These are phyloP conservation scores for Raphanus raphanistrum DNA, from an alignment of 345 rosid genomes.

Conservation along the genomic window DNA sequence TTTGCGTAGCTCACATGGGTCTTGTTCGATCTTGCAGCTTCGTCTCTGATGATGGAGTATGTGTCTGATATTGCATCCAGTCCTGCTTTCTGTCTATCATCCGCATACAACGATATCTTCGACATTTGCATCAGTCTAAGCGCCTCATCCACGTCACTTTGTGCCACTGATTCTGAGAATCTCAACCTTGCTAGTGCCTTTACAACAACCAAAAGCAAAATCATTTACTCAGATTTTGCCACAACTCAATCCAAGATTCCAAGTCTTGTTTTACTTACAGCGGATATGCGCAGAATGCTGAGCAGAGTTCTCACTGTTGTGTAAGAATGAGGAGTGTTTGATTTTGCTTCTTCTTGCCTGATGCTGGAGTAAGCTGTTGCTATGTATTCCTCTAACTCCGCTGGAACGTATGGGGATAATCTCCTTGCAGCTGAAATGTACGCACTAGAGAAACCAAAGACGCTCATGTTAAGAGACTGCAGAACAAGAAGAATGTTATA, in stretches of 20 bases:
- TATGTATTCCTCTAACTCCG: too few species aligned
- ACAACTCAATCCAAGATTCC: not conserved
- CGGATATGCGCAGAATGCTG: too few species aligned
- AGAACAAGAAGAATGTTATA: not conserved
- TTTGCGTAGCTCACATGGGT: slow-evolving; percentile 80
- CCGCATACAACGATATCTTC: slow-evolving; percentile 89
- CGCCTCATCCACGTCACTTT: slow-evolving; percentile 98
- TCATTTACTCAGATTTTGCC: not conserved
- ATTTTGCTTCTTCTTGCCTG: too few species aligned
- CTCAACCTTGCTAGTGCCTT: slow-evolving; percentile 97
- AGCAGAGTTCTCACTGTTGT: too few species aligned
- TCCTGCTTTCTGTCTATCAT: slow-evolving; percentile 86
- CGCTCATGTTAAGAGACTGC: slow-evolving; percentile 5
- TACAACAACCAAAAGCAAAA: not conserved
- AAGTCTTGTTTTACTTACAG: slow-evolving; percentile 53
- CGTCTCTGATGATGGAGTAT: slow-evolving; percentile 91
- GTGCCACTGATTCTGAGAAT: slow-evolving; percentile 90
- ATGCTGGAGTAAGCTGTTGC: too few species aligned
- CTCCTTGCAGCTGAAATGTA: slow-evolving; percentile 93
- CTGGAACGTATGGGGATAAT: slow-evolving; percentile 79
- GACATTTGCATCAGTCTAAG: slow-evolving; percentile 99
- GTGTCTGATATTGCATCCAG: slow-evolving; percentile 97
- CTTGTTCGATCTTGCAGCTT: slow-evolving; percentile 85
- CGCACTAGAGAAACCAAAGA: slow-evolving; percentile 54
- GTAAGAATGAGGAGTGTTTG: too few species aligned